Conservation (phyloP, 225 moss, liverwort and hornwort species). For the Neckera pumila region DNA sequence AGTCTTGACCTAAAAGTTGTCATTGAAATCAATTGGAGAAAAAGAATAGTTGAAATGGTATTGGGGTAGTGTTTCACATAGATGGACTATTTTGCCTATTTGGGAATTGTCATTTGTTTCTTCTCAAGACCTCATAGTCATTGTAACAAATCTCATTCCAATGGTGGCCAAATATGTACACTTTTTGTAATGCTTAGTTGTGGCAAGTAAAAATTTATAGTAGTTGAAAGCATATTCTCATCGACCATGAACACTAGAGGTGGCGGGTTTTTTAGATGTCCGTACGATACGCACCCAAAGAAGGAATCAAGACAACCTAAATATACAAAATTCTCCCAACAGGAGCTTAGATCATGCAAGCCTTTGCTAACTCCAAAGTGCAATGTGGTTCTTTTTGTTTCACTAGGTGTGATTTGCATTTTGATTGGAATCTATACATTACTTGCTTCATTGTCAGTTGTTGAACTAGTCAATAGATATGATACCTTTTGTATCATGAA, state of each 20-base stretch:
- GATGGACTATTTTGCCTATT: neutral
- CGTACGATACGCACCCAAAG: neutral
- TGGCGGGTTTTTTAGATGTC: neutral
- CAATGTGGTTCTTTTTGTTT: neutral
- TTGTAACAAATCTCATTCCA: neutral
- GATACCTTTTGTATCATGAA: constrained; percentile 31
- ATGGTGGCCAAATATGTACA: neutral
- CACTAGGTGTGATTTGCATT: neutral
- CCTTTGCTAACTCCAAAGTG: constrained; percentile 27
- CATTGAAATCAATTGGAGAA: neutral
- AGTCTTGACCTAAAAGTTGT: neutral
- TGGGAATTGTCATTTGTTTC: neutral
- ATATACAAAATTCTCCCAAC: constrained; percentile 22
- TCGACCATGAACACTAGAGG: neutral
- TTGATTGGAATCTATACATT: constrained; percentile 16
- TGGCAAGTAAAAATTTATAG: too few species aligned
- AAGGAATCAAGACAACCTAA: neutral
- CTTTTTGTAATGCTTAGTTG: too few species aligned
- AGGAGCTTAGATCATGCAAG: constrained; percentile 25
- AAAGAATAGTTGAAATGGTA: neutral
- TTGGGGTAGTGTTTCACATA: neutral
- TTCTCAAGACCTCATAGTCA: neutral
- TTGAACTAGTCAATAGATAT: constrained; percentile 13
- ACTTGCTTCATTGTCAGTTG: neutral
- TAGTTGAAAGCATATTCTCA: neutral